Base-by-base conservation (phyloP, 2,329 filamentous ascomycete genomes). In the Samsoniella hepiali region DNA sequence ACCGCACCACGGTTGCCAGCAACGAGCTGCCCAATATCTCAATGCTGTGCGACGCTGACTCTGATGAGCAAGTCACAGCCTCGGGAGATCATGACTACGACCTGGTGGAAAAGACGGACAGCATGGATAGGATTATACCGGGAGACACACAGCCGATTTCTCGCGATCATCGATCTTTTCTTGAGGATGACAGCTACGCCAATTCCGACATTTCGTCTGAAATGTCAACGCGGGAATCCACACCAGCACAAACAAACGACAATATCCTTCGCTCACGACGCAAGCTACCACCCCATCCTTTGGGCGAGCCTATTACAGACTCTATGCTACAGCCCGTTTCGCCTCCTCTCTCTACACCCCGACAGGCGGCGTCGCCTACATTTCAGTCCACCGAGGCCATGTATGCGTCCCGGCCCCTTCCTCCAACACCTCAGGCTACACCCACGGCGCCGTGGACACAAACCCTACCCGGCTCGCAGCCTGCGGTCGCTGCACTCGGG, bases 201-300 rank as follows among this genome's bases (percentile, higher is more conserved):
- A 81, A 81, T 49, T 86, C 81, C 36, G 85, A 88, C 64, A 76
- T 89, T 8, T 89, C 86, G 2, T 88, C 86, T 0, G 86, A 88
- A 67, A 68, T 89, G 50, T 88, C 86, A 1, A 74, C 77, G 1
- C 83, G 86, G n/a, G 72, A 77, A 2, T 69, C 79, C 3, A 76
- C 69, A 8, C 75, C 75, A 15, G 73, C 72, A 15, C 65, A 63
- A 32, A 40, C 32, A n/a, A 36, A 29, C 6, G 42, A 55, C 40
- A 53, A 27, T n/a, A 17, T 64, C 22, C 56, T 55, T 8, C 62
- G 66, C 22, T 65, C 67, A 13, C 66, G 68, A 8, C 51, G 66
- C 36, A 68, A 66, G 22, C 68, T 78, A 5, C 77, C 77, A 5
- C 67, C 69, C 1, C 74, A 78, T 66, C 72, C 75, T 27, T 69